Base-by-base conservation (phyloP, 768 basidiomycete species). In the Kwoniella dejecticola region DNA sequence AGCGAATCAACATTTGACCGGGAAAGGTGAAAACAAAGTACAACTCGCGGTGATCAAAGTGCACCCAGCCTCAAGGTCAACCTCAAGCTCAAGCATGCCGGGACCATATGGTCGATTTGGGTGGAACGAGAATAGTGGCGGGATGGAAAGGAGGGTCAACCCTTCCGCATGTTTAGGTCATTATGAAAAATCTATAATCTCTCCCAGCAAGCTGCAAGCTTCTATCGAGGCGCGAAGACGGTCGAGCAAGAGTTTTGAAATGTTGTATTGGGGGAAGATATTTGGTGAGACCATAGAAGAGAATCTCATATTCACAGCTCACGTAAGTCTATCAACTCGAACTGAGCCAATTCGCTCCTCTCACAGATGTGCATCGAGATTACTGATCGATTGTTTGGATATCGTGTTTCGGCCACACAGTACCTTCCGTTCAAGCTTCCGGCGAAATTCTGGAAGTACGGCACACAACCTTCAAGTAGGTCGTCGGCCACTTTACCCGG, bases 211-310 rank as follows among this genome's bases (percentile, higher is more conserved):
- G 15, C 6, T 29, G 46, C 45, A 46, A 21, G 19, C 31, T 21
- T 57, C 56, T 3, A 41, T 36, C 1, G 23, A 40, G 27, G 62
- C 55, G 23, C 30, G 38, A 11, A 26, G 29, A n/a, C 46, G 15
- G 41, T 27, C 40, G 2, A 57, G 27, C 17, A 31, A 63, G 4
- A 57, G 55, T 24, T 40, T 30, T 36, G 70, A 72, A 49, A 48
- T 65, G 2, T 52, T 72, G 27, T 72, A 60, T 54, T 69, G 58
- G 52, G 70, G 63, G 1, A 67, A 68, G 46, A 60, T 72, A 3
- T 72, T 72, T 45, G 49, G 61, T n/a, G 62, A 65, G 53, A 67
- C 48, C 40, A 62, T 72, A 6, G 15, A 54, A 21, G 30, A 44
- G 23, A 54, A 69, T 58, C 27, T 60, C 4, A 57, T 33, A 11